Evolutionary conservation across 257 asterid genomes (phyloP).

Genomic region (Solanum neorickii): DNA sequence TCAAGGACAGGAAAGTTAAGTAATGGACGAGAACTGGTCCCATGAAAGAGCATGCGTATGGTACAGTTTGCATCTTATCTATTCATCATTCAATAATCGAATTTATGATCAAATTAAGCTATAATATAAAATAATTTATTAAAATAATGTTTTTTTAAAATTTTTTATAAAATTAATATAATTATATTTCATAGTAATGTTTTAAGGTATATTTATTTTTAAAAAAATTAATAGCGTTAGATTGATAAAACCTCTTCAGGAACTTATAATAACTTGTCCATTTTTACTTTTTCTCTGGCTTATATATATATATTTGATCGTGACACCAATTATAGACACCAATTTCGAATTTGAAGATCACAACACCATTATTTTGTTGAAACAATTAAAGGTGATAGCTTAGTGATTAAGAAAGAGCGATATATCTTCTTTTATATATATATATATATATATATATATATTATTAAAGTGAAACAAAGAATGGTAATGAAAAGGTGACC

Average conservation of each 20-base stretch:
- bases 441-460: too few species aligned
- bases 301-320: not conserved
- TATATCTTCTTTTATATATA: too few species aligned
- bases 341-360: not conserved
- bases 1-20: not conserved
- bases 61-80: too few species aligned
- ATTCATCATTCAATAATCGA: not conserved
- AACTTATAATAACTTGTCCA: not conserved
- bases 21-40: not conserved
- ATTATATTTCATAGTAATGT: too few species aligned
- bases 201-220: too few species aligned
- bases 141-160: too few species aligned
- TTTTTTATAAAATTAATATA: too few species aligned
- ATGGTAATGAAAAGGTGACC: not conserved
- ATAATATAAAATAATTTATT: too few species aligned
- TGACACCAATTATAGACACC: not conserved
- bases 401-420: not conserved
- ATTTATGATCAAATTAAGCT: too few species aligned
- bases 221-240: too few species aligned
- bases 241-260: not conserved
- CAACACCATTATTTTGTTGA: not conserved
- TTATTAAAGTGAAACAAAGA: not conserved
- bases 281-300: not conserved
- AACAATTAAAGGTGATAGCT: not conserved
- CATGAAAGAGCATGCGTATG: not conserved